These are phyloP conservation scores for Cercospora citrullina DNA, from an alignment of 2,329 filamentous ascomycete genomes.

Conservation along the genomic window DNA sequence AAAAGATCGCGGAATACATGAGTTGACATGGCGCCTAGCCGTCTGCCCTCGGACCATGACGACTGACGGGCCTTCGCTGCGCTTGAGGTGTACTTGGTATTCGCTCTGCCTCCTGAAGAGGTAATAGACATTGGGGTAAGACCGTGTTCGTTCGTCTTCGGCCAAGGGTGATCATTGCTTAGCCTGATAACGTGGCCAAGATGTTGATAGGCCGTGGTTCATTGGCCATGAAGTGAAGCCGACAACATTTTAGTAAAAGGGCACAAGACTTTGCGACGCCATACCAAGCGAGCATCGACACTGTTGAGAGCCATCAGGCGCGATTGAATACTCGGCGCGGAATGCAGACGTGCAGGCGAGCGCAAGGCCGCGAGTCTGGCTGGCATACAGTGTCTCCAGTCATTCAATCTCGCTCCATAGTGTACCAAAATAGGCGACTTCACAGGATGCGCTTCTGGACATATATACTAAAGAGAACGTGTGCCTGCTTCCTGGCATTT, in stretches of 20 bases:
- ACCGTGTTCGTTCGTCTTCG: not conserved
- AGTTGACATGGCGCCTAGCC: slow-evolving; percentile 1
- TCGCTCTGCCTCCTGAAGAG: not conserved
- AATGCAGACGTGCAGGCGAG: not conserved
- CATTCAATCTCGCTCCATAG: not conserved
- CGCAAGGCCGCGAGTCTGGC: not conserved
- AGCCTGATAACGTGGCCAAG: slow-evolving; percentile 9
- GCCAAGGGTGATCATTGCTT: slow-evolving; percentile 1
- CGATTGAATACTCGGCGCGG: not conserved
- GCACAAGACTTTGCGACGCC: not conserved
- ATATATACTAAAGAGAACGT: not conserved
- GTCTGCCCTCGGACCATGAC: not conserved
- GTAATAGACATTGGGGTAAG: not conserved
- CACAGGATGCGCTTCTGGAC: not conserved
- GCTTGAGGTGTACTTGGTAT: not conserved
- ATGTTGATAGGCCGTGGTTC: not conserved
- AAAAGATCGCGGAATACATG: not conserved
- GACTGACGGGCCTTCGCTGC: not conserved
- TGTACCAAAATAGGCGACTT: not conserved
- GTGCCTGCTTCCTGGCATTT: not conserved
- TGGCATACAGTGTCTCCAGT: not conserved
- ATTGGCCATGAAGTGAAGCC: not conserved
- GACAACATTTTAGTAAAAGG: not conserved
- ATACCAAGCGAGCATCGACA: slow-evolving; percentile 1
- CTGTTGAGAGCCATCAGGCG: not conserved